phyloP scores from a whole-genome alignment of 1,284 basidiomycete species.

The Moesziomyces sp. region DNA sequence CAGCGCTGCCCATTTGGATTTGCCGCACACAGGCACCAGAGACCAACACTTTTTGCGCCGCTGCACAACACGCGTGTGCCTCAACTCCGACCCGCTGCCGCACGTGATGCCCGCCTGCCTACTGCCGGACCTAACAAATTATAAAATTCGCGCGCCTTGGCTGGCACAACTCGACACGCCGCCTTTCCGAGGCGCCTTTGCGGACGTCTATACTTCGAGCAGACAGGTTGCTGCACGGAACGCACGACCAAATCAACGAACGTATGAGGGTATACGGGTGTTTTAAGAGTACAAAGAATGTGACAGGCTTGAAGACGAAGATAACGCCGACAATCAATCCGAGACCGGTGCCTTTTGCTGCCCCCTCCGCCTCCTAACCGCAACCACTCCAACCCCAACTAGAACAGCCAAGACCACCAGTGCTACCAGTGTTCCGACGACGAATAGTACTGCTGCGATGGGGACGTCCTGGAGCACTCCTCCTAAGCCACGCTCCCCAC shows the following conservation, averaged over 20 bases:
- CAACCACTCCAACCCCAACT: too few relatives aligned
- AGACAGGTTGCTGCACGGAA: too few relatives aligned
- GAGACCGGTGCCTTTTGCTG: too few relatives aligned
- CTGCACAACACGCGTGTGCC: constrained; percentile 14
- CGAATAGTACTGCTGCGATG: constrained; percentile 4
- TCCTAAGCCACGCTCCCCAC: not conserved
- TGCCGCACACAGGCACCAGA: not conserved
- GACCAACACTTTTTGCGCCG: constrained; percentile 15
- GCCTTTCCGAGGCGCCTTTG: too few relatives aligned
- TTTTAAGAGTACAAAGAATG: too few relatives aligned
- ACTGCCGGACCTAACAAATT: constrained; percentile 2
- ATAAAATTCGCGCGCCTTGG: not conserved
- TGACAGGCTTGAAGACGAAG: too few relatives aligned
- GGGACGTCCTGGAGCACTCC: constrained; percentile 25
- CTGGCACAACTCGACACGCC: not conserved
- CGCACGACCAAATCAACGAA: too few relatives aligned
- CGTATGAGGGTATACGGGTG: too few relatives aligned
- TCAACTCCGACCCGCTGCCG: not conserved
- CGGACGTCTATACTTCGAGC: too few relatives aligned
- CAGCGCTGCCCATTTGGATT: too few relatives aligned
- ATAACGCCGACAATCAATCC: too few relatives aligned
- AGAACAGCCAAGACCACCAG: not conserved
- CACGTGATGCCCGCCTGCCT: constrained; percentile 4
- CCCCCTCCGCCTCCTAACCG: too few relatives aligned
- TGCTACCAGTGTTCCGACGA: not conserved